These are phyloP conservation scores for Ascocoryne sarcoides DNA, from an alignment of 2,329 filamentous ascomycete genomes.

Conservation along the genomic window DNA sequence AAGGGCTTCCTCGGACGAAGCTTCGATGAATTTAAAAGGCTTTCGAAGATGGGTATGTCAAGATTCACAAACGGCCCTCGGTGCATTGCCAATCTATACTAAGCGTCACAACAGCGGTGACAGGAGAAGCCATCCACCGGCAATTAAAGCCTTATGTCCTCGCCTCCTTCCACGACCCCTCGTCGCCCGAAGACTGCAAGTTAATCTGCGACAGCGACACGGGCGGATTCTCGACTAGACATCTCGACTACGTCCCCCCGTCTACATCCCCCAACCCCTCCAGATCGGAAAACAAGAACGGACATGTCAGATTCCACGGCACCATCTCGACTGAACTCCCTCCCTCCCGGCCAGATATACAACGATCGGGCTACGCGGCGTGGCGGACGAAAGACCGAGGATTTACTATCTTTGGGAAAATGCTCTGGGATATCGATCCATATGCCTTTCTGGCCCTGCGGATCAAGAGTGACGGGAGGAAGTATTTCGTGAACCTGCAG, in stretches of 20 bases:
- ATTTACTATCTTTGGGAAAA: conserved; percentile 74
- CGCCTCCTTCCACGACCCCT: conserved; percentile 49
- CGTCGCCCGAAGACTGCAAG: conserved; percentile 49
- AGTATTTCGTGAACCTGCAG: conserved; percentile 93
- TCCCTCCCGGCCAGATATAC: conserved; percentile 59
- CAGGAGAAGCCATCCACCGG: conserved; percentile 58
- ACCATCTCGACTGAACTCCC: conserved; percentile 82
- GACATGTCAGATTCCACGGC: conserved; percentile 78
- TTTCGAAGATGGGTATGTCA: conserved; percentile 45
- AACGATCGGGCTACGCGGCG: conserved; percentile 79
- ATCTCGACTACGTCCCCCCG: conserved; percentile 45
- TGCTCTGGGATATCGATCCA: conserved; percentile 82
- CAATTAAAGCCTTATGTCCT: conserved; percentile 56
- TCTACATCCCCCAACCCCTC: conserved; percentile 10
- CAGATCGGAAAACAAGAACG: conserved; percentile 26
- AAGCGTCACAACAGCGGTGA: conserved; percentile 44
- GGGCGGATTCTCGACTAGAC: conserved; percentile 71
- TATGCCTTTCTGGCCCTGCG: conserved; percentile 82
- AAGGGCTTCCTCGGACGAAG: conserved; percentile 51
- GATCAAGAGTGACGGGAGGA: conserved; percentile 81
- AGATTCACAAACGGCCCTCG: background rate
- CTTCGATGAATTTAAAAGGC: conserved; percentile 49
- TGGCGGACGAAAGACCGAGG: conserved; percentile 76
- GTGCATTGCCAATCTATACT: background rate
- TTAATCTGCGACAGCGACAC: conserved; percentile 81